phyloP scores from a whole-genome alignment of 2,329 filamentous ascomycete species.

The Drechslerella stenobrocha region DNA sequence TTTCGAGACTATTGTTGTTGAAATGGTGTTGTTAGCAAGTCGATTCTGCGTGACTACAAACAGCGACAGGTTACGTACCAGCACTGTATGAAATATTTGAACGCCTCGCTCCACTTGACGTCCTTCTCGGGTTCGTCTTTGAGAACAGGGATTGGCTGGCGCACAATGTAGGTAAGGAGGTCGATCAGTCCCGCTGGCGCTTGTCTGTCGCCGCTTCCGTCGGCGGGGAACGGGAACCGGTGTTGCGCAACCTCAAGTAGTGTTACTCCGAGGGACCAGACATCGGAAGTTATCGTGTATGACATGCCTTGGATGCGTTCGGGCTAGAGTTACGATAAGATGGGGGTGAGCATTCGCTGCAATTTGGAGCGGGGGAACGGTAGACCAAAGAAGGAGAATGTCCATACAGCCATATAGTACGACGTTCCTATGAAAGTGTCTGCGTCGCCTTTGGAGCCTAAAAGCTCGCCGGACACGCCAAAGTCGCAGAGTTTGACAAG shows the following conservation, averaged over 20 bases:
- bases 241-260: constrained; percentile 99
- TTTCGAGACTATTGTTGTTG: constrained; percentile 72
- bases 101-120: constrained; percentile 93
- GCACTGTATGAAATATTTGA: constrained; percentile 99
- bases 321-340: constrained; percentile 58
- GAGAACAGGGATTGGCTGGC: constrained; percentile 89
- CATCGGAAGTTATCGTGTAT: constrained; percentile 97
- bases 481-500: constrained; percentile 99
- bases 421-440: constrained; percentile 99
- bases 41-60: neutral
- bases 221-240: constrained; percentile 95
- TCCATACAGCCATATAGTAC: constrained; percentile 83
- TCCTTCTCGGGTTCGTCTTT: constrained; percentile 90
- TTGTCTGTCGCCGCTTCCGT: constrained; percentile 66
- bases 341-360: neutral
- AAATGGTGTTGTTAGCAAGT: neutral
- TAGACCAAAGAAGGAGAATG: constrained; percentile 11
- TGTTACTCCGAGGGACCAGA: constrained; percentile 96
- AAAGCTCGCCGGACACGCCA: constrained; percentile 91
- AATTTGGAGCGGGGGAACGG: neutral
- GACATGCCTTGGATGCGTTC: constrained; percentile 96
- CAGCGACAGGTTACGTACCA: constrained; percentile 69
- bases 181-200: constrained; percentile 91
- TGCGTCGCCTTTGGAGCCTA: constrained; percentile 92
- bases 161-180: constrained; percentile 93